Evolutionary conservation across 345 rosid species (phyloP).

Genomic region (Nasturtium officinale): DNA sequence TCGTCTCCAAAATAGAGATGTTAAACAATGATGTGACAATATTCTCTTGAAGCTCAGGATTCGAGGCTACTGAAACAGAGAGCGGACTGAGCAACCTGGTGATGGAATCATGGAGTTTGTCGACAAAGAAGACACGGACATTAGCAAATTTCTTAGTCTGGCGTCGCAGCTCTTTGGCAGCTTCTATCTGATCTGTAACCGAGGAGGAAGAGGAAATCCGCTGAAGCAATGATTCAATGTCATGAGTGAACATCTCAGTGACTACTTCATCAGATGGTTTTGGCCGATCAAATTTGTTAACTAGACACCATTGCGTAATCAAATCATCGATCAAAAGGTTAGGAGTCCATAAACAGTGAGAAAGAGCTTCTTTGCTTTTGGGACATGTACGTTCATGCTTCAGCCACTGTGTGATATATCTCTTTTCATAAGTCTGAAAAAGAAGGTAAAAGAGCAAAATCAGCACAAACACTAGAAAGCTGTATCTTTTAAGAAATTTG

Average conservation of each 20-base stretch:
- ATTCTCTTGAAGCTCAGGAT: constrained; percentile 38
- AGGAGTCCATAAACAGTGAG: constrained; percentile 48
- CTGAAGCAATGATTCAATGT: constrained; percentile 48
- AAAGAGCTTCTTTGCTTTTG: constrained; percentile 46
- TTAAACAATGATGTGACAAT: constrained; percentile 52
- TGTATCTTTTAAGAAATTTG: not conserved
- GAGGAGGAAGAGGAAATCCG: constrained; percentile 50
- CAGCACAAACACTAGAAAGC: constrained; percentile 8
- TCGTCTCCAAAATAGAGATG: constrained; percentile 49
- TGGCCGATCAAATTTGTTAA: constrained; percentile 42
- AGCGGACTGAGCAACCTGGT: constrained; percentile 50
- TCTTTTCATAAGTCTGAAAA: constrained; percentile 62
- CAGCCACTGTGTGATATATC: constrained; percentile 50
- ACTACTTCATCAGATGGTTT: constrained; percentile 34
- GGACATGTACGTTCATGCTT: constrained; percentile 54
- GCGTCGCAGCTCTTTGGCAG: constrained; percentile 53
- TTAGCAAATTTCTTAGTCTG: constrained; percentile 51
- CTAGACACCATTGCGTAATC: constrained; percentile 57
- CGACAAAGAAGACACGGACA: constrained; percentile 47
- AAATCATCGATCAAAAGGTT: constrained; percentile 40
- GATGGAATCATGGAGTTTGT: constrained; percentile 43
- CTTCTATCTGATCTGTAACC: constrained; percentile 49
- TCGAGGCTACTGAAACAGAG: constrained; percentile 33
- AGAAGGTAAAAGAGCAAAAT: not conserved
- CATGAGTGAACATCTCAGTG: constrained; percentile 31